These are phyloP conservation scores for Neonectria ditissima DNA, from an alignment of 2,329 filamentous ascomycete genomes.

Conservation along the genomic window DNA sequence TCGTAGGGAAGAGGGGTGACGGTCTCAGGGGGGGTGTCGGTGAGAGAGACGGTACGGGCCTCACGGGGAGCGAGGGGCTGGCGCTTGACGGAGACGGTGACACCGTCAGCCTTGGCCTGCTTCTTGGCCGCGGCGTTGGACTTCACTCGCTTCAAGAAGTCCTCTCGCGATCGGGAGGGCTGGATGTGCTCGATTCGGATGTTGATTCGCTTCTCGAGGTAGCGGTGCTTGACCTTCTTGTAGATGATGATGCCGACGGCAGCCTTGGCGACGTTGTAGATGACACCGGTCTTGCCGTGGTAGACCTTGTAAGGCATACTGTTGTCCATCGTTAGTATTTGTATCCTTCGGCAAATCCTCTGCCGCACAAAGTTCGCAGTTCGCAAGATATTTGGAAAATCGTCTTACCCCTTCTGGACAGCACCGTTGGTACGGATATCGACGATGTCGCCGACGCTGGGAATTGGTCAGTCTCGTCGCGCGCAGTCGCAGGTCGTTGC, in stretches of 20 bases:
- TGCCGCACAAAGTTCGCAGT: slow-evolving; percentile 32
- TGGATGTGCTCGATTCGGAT: slow-evolving; percentile 97
- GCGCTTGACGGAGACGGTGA: slow-evolving; percentile 92
- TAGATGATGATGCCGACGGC: slow-evolving; percentile 99
- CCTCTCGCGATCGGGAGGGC: slow-evolving; percentile 94
- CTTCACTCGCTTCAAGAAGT: slow-evolving; percentile 97
- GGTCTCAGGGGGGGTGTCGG: slow-evolving; percentile 90
- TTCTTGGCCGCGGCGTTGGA: slow-evolving; percentile 92
- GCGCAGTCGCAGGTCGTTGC: not conserved
- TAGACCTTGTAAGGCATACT: slow-evolving; percentile 99
- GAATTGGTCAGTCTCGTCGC: slow-evolving; percentile 56
- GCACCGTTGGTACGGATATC: slow-evolving; percentile 99
- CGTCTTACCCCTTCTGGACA: slow-evolving; percentile 91
- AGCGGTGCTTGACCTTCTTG: slow-evolving; percentile 99
- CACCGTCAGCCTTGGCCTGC: slow-evolving; percentile 91
- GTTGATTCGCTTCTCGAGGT: slow-evolving; percentile 99
- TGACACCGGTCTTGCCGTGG: slow-evolving; percentile 98
- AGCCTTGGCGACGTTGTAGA: slow-evolving; percentile 99
- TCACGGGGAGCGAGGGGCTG: slow-evolving; percentile 83
- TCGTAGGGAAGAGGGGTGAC: slow-evolving; percentile 94
- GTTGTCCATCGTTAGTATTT: slow-evolving; percentile 53
- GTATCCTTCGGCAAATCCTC: slow-evolving; percentile 19
- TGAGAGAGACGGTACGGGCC: slow-evolving; percentile 81
- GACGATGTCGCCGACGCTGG: slow-evolving; percentile 95
- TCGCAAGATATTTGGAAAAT: slow-evolving; percentile 32